These are phyloP conservation scores for Phycomyces blakesleeanus DNA, from an alignment of 192 early-diverging fungal species.

Conservation along the genomic window DNA sequence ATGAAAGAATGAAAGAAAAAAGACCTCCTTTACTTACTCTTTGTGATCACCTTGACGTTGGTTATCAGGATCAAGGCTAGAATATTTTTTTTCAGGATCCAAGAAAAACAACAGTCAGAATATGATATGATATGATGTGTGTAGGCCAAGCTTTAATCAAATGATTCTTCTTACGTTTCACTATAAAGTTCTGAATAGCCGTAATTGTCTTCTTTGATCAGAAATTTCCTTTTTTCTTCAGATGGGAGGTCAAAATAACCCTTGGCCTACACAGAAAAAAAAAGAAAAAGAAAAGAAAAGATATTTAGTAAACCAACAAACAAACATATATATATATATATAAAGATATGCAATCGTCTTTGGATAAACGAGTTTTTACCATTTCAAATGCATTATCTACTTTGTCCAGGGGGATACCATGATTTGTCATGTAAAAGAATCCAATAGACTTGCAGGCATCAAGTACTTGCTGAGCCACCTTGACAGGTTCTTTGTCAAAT, in stretches of 20 bases:
- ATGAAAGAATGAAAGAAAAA: too few relatives aligned
- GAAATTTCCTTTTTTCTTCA: conserved; percentile 39
- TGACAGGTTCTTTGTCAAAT: conserved; percentile 40
- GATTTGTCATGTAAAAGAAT: conserved; percentile 62
- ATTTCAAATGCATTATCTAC: conserved; percentile 50
- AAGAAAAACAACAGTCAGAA: background rate
- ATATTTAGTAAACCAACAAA: too few relatives aligned
- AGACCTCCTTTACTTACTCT: conserved; percentile 49
- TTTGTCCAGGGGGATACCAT: conserved; percentile 45
- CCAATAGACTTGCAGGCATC: conserved; percentile 50
- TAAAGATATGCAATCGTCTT: background rate
- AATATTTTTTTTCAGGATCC: too few relatives aligned
- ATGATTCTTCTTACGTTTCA: conserved; percentile 46
- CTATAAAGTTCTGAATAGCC: conserved; percentile 51
- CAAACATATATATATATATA: background rate
- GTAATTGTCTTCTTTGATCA: conserved; percentile 42
- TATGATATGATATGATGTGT: background rate
- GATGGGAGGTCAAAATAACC: conserved; percentile 49
- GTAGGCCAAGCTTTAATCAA: background rate
- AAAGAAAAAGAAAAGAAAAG: too few relatives aligned
- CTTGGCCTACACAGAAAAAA: conserved; percentile 33
- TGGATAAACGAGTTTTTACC: conserved; percentile 17
- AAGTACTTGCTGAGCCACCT: conserved; percentile 43
- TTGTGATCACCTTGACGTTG: conserved; percentile 55
- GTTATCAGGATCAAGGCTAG: conserved; percentile 46